phyloP scores from a whole-genome alignment of 306 rosid species.

The Cucurbita argyrosperma region DNA sequence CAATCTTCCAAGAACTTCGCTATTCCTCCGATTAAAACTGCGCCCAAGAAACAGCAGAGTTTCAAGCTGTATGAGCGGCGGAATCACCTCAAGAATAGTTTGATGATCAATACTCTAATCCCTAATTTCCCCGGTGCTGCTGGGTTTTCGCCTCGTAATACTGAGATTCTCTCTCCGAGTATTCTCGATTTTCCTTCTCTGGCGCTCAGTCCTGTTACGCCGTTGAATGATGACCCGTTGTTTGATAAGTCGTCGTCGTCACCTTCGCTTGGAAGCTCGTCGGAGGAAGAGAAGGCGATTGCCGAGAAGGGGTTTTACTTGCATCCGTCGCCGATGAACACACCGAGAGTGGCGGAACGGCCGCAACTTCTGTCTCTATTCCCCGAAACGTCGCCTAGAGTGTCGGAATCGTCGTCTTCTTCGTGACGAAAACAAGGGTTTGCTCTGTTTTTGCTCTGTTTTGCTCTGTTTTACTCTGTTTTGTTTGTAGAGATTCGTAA shows the following conservation, averaged over 20 bases:
- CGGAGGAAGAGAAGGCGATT: conserved; percentile 80
- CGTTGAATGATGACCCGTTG: conserved; percentile 56
- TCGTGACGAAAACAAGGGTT: background rate
- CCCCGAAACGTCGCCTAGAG: conserved; percentile 72
- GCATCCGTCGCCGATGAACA: conserved; percentile 56
- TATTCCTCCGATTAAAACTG: conserved; percentile 62
- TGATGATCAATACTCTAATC: conserved; percentile 63
- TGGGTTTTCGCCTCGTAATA: conserved; percentile 59
- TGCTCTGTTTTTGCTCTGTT: too few relatives aligned
- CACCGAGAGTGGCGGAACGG: conserved; percentile 59
- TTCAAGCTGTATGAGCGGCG: conserved; percentile 88
- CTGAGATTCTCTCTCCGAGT: conserved; percentile 82
- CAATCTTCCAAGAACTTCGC: conserved; percentile 31
- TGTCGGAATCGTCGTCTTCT: conserved; percentile 25
- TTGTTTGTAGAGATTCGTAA: background rate
- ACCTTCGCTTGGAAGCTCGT: conserved; percentile 68
- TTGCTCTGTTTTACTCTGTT: background rate
- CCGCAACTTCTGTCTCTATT: conserved; percentile 76
- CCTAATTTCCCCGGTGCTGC: conserved; percentile 43
- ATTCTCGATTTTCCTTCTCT: conserved; percentile 75
- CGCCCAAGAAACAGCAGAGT: conserved; percentile 48
- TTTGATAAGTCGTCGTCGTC: conserved; percentile 47
- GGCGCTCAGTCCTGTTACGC: conserved; percentile 83
- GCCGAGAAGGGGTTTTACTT: conserved; percentile 83
- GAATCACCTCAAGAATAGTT: conserved; percentile 56